A percentile compares a stretch with the other conserved stretches of the same genome.
phyloP scores from a whole-genome alignment of 768 basidiomycete genomes.

The Kwoniella botswanensis region DNA sequence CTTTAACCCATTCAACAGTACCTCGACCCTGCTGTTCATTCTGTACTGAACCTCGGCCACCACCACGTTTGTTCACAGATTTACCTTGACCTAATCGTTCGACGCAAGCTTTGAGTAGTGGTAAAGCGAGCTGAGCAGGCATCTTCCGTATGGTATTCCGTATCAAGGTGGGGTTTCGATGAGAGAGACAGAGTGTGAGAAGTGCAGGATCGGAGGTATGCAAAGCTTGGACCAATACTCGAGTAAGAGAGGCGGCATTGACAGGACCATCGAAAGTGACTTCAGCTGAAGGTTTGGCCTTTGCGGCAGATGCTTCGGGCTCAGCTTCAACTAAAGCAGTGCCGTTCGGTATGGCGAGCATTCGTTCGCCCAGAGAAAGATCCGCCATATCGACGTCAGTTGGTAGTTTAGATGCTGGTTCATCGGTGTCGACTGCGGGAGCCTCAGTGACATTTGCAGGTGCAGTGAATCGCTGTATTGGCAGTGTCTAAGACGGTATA shows the following conservation, averaged over 20 bases:
- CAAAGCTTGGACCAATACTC: slow-evolving; percentile 92
- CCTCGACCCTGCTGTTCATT: slow-evolving; percentile 55
- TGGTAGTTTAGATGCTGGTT: slow-evolving; percentile 44
- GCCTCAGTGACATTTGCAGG: slow-evolving; percentile 35
- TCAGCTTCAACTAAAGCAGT: slow-evolving; percentile 27
- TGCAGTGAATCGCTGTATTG: slow-evolving; percentile 50
- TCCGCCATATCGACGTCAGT: slow-evolving; percentile 82
- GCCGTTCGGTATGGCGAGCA: slow-evolving; percentile 72
- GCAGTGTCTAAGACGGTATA: slow-evolving; percentile 18
- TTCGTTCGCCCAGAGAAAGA: slow-evolving; percentile 85
- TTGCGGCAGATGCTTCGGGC: slow-evolving; percentile 42
- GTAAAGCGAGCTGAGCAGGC: slow-evolving; percentile 83
- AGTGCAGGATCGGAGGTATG: slow-evolving; percentile 90
- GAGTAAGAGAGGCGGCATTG: slow-evolving; percentile 84
- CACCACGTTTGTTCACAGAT: slow-evolving; percentile 73
- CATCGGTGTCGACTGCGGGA: slow-evolving; percentile 36
- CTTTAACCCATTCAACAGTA: slow-evolving; percentile 63
- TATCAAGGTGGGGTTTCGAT: slow-evolving; percentile 80
- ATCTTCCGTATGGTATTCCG: slow-evolving; percentile 83
- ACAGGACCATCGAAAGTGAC: slow-evolving; percentile 45
- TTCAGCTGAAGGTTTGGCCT: slow-evolving; percentile 46
- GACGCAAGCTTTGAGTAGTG: slow-evolving; percentile 82
- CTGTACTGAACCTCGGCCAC: slow-evolving; percentile 71
- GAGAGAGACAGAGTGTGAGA: slow-evolving; percentile 69
- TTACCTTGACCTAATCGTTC: slow-evolving; percentile 82